These are phyloP conservation scores for Glaciozyma martinii DNA, from an alignment of 768 basidiomycete genomes.

Conservation along the genomic window DNA sequence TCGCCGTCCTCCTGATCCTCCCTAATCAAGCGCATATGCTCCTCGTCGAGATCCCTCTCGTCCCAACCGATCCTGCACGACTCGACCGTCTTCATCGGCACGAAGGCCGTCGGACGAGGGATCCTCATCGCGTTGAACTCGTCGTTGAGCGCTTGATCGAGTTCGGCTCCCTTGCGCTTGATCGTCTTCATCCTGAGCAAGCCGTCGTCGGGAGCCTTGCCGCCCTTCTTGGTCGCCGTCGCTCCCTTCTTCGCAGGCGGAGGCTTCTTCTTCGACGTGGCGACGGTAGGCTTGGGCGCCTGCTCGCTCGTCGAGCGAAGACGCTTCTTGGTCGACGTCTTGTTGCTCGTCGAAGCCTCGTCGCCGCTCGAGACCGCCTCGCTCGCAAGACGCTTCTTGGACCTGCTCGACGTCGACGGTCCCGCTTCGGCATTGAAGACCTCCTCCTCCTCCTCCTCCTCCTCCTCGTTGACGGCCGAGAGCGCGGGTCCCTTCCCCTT, in stretches of 20 bases:
- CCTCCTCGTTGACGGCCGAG: constrained; percentile 46
- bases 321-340: constrained; percentile 2
- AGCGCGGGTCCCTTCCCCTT: constrained; percentile 66
- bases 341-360: constrained; percentile 3
- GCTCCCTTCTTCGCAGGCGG: constrained; percentile 24
- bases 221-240: constrained; percentile 7
- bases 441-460: constrained; percentile 53
- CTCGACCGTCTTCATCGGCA: constrained; percentile 12
- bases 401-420: constrained; percentile 43
- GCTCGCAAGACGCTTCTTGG: neutral
- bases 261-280: constrained; percentile 18
- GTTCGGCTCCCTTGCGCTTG: constrained; percentile 2
- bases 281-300: neutral
- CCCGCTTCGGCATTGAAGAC: constrained; percentile 14
- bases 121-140: constrained; percentile 33
- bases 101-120: constrained; percentile 16
- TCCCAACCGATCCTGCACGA: constrained; percentile 16
- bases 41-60: constrained; percentile 25
- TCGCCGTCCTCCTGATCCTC: constrained; percentile 11
- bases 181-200: neutral
- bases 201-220: constrained; percentile 9
- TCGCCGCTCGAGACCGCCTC: constrained; percentile 8
- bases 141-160: constrained; percentile 24
- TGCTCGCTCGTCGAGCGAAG: neutral
- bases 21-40: constrained; percentile 9